Evolutionary conservation across 805 yeast genomes (phyloP).

Genomic region (Candida maesae): DNA sequence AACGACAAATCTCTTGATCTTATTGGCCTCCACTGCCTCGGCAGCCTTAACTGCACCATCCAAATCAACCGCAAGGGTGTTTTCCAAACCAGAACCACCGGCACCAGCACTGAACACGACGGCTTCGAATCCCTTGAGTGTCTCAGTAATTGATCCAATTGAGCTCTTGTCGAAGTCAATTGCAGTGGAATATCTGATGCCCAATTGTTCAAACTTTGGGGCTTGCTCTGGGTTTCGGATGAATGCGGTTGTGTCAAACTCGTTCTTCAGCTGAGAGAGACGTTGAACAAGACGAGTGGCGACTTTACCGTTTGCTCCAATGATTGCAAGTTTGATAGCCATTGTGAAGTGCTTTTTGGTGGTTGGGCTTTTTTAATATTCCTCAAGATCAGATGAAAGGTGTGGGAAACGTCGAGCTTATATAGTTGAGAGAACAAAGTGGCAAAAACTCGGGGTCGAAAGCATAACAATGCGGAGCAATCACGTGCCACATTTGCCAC

Average conservation of each 20-base stretch:
- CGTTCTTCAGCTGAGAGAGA: conserved; percentile 27
- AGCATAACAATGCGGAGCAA: no score
- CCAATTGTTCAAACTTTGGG: conserved; percentile 34
- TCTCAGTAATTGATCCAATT: conserved; percentile 32
- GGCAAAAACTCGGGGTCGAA: no score
- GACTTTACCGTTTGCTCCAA: conserved; percentile 65
- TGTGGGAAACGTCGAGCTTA: no score
- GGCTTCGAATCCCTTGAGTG: conserved; percentile 46
- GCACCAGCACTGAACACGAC: conserved; percentile 63
- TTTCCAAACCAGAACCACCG: conserved; percentile 47
- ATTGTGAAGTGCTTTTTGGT: conserved; percentile 2
- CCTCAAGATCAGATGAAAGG: no score
- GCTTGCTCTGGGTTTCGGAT: conserved; percentile 46
- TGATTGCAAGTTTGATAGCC: conserved; percentile 37
- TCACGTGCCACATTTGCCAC: no score
- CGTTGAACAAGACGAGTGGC: conserved; percentile 44
- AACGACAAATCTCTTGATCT: conserved; percentile 43
- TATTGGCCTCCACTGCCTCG: conserved; percentile 47
- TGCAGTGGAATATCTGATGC: conserved; percentile 34
- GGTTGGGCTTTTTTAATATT: background rate
- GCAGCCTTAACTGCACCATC: conserved; percentile 57
- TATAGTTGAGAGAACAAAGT: no score
- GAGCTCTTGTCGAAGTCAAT: conserved; percentile 37
- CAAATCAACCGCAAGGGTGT: conserved; percentile 50
- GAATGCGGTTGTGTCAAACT: conserved; percentile 39